Percentiles rank a stretch among this genome's conserved stretches.
phyloP scores from a whole-genome alignment of 176 grass and related monocot species.

The Carex kokanica region DNA sequence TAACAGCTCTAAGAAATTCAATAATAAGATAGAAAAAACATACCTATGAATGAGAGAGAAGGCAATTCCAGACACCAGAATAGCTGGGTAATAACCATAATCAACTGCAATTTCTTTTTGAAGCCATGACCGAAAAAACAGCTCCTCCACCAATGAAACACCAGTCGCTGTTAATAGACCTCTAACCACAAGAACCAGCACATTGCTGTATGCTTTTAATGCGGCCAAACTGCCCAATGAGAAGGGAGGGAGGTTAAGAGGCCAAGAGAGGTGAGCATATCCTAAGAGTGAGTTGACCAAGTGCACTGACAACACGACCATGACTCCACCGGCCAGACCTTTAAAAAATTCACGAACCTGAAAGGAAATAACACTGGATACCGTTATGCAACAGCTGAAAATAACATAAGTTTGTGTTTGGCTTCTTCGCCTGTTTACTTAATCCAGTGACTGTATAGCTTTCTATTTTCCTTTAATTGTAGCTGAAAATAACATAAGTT shows the following conservation, averaged over 20 bases:
- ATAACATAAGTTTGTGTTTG: background rate
- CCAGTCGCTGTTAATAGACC: conserved; percentile 65
- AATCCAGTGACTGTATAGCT: background rate
- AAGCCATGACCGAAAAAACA: conserved; percentile 95
- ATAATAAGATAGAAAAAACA: conserved; percentile 13
- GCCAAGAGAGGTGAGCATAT: conserved; percentile 48
- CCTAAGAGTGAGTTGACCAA: conserved; percentile 67
- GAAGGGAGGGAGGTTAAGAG: conserved; percentile 29
- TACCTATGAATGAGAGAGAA: conserved; percentile 94
- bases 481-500: too few relatives aligned
- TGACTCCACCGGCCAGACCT: conserved; percentile 67
- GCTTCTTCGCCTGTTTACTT: background rate
- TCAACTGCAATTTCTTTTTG: conserved; percentile 79
- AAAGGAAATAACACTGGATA: conserved; percentile 35
- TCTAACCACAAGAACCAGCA: conserved; percentile 42
- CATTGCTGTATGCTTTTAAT: conserved; percentile 56
- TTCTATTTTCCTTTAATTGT: conserved; percentile 8
- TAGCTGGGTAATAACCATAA: conserved; percentile 61
- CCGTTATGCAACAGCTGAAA: background rate
- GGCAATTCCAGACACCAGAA: conserved; percentile 66
- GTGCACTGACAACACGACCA: conserved; percentile 68
- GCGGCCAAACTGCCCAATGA: conserved; percentile 42
- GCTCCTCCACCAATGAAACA: conserved; percentile 78
- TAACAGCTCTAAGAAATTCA: background rate
- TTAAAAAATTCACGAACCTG: conserved; percentile 68